Evolutionary conservation across 164 flowering plant species (phyloP), one percentile per base, ranked within the genome.

Genomic region (Macadamia tetraphylla): DNA sequence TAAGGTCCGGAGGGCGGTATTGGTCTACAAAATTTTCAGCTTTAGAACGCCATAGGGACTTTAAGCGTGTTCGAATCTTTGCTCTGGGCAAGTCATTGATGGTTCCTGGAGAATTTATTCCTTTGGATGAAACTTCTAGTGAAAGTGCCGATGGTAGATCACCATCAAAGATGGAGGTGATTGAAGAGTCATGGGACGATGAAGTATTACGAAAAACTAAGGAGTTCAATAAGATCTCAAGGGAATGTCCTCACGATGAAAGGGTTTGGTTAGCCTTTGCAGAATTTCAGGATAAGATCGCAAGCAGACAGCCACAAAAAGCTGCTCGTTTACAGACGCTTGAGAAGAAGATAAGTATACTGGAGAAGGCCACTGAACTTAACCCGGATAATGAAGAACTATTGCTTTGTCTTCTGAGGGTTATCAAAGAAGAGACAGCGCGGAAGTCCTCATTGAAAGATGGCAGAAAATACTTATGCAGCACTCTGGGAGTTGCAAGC

Each of bases 161-260:
- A 17, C 18, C 12, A 53, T 56, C 64, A 31, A 67, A 59, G 42
- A 49, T 29, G 53, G 60, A 66, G 11, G 58, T 72, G 12, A 40
- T 84, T 64, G 94, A 85, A 67, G 99, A 92, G 73, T 94, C 99
- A 9, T 90, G 97, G 98, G 99, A 94, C 65, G 98, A 94, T 71
- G 88, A 90, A 78, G 85, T 92, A 51, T 75, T 90, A 18, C 82
- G 94, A 8, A 80, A 71, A 71, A 83, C 87, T 57, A 78, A 68
- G 71, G 96, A 87, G 71, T 89, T 84, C 69, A 89, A 87, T 67
- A 87, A 74, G 79, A 55, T 82, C 85, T 80, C 94, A 0, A 81
- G 92, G 79, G 97, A 94, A 66, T 76, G 71, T 8, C 99, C 99
- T 1, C 87, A 88, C 67, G 88, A 92, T 82, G 90, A 85, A 60